phyloP scores from a whole-genome alignment of 805 yeast species.

The Monosporozyma yasuniensis region DNA sequence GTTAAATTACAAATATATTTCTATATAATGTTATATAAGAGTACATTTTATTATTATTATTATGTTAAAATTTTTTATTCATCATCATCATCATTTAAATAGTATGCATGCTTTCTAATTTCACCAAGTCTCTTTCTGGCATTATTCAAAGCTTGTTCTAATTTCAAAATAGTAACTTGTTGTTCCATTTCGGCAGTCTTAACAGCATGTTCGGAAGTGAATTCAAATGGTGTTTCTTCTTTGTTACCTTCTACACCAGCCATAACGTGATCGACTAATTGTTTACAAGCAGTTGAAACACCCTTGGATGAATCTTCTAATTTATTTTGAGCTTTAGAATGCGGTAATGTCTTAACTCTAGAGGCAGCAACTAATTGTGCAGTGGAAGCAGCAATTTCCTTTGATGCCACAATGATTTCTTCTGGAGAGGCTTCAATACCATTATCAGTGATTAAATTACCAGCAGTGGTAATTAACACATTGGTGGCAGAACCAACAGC shows the following conservation, averaged over 20 bases:
- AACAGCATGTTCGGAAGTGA: slow-evolving; percentile 68
- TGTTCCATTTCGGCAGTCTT: slow-evolving; percentile 87
- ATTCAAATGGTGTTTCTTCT: slow-evolving; percentile 43
- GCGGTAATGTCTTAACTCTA: slow-evolving; percentile 69
- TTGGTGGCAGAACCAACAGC: slow-evolving; percentile 80
- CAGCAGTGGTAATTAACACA: slow-evolving; percentile 75
- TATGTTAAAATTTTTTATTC: background rate
- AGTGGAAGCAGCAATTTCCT: slow-evolving; percentile 86
- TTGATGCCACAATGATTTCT: slow-evolving; percentile 80
- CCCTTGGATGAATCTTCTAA: slow-evolving; percentile 60
- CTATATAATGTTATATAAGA: background rate
- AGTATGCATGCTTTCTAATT: slow-evolving; percentile 69
- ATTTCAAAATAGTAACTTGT: slow-evolving; percentile 78
- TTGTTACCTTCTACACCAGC: slow-evolving; percentile 34
- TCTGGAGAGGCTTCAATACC: slow-evolving; percentile 42
- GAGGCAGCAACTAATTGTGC: slow-evolving; percentile 90
- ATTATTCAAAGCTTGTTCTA: slow-evolving; percentile 60
- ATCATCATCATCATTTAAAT: slow-evolving; percentile 30
- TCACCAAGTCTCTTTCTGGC: slow-evolving; percentile 81
- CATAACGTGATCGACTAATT: slow-evolving; percentile 64
- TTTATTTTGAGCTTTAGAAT: slow-evolving; percentile 66
- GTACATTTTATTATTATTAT: background rate
- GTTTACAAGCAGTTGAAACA: slow-evolving; percentile 69
- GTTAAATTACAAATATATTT: background rate
- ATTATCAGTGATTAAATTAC: slow-evolving; percentile 62